Evolutionary conservation across 1,284 basidiomycete species (phyloP), one percentile per base, ranked within the genome.

Genomic region (Xerocomus minutiporus): DNA sequence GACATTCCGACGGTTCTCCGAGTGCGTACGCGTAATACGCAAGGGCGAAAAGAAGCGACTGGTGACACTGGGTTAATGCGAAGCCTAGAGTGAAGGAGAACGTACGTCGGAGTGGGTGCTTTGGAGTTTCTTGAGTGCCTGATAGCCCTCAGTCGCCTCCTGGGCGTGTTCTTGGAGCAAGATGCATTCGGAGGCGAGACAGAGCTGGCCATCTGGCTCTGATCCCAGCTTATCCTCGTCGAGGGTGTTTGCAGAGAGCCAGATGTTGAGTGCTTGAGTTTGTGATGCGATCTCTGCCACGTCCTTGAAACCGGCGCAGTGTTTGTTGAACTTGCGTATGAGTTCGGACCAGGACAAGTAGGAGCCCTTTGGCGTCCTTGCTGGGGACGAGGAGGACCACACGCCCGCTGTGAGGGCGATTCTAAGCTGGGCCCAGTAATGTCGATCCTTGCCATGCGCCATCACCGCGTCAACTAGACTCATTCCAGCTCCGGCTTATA

Each of bases 251-350:
- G 74, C 74, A 6, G 73, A 70, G 26, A 91, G 73, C 36, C 86
- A 72, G 20, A 86, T 60, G 1, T 81, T 79, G n/a, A 91, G 71
- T 1, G 75, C 75, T 32, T 84, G 84, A 0, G 82, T 88, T 59
- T 86, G 81, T 0, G 75, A 79, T 5, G 84, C 86, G 52, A 88
- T 73, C 59, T 86, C 81, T 2, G 82, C 75, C n/a, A 86, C 71
- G 55, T 86, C 82, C 53, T 65, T 60, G 57, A 74, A 80, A 0
- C 82, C 81, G 23, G 66, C 74, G 53, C 86, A 88, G 63, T 95
- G 92, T 63, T 94, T 95, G 62, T 88, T 86, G 76, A 92, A 93
- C 68, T 96, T 95, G 59, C 91, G 78, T 26, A 93, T 72, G 15
- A 93, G 78, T 61, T 93, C 88, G 3, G 80, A 76, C 93, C 92